Evolutionary conservation across 208 protist genomes (phyloP).

Genomic region (Leishmania arabica): DNA sequence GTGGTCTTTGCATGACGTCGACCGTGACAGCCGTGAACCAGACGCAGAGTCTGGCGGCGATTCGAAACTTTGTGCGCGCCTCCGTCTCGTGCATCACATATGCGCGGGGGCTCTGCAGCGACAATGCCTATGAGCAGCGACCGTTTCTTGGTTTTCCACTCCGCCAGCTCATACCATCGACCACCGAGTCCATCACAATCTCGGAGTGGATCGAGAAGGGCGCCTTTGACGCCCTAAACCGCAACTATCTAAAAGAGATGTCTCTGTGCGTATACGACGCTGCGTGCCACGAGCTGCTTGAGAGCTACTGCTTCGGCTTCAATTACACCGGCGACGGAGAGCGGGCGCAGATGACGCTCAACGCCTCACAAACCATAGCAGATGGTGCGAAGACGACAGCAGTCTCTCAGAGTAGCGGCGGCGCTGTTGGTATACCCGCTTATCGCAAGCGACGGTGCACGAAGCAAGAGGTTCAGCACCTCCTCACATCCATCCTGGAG

Average conservation of each 20-base stretch:
- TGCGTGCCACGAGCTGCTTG: slow-evolving; percentile 55
- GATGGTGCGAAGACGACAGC: background rate
- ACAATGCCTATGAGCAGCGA: slow-evolving; percentile 63
- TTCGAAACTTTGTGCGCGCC: slow-evolving; percentile 80
- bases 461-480: slow-evolving; percentile 63
- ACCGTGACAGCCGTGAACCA: slow-evolving; percentile 59
- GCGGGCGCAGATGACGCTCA: slow-evolving; percentile 51
- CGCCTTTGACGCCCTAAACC: slow-evolving; percentile 83
- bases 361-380: slow-evolving; percentile 35
- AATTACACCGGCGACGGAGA: slow-evolving; percentile 57
- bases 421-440: background rate
- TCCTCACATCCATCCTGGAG: slow-evolving; percentile 57
- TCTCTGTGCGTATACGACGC: slow-evolving; percentile 74
- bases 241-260: slow-evolving; percentile 78
- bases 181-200: slow-evolving; percentile 54
- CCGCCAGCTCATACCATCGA: slow-evolving; percentile 62
- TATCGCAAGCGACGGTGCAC: slow-evolving; percentile 26
- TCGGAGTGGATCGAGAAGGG: slow-evolving; percentile 80
- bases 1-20: slow-evolving; percentile 28
- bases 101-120: slow-evolving; percentile 70
- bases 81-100: slow-evolving; percentile 82
- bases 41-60: slow-evolving; percentile 77
- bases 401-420: background rate
- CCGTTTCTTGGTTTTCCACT: slow-evolving; percentile 64
- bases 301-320: slow-evolving; percentile 81